A percentile compares a stretch with the other conserved stretches of the same genome.
Evolutionary conservation across 805 yeast genomes (phyloP).

Genomic region (Tetrapisispora nanseiensis): DNA sequence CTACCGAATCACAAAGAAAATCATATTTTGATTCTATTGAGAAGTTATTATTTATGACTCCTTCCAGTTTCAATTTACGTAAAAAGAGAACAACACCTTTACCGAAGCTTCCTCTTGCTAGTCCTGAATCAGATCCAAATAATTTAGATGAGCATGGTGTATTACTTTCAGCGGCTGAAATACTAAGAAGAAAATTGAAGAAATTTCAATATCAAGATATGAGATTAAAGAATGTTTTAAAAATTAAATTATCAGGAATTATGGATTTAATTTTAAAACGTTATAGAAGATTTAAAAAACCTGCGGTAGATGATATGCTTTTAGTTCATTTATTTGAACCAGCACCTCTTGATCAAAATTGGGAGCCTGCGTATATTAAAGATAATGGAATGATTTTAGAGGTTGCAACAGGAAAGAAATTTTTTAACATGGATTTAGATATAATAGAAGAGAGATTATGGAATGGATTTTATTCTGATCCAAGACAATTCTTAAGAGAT

Average conservation of each 20-base stretch:
- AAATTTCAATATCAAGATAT: slow-evolving; percentile 53
- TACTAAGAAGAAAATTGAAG: slow-evolving; percentile 36
- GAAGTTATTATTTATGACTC: slow-evolving; percentile 52
- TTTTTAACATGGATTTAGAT: slow-evolving; percentile 84
- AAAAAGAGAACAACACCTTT: slow-evolving; percentile 37
- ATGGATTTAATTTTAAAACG: slow-evolving; percentile 85
- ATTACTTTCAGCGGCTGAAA: slow-evolving; percentile 27
- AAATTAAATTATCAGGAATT: slow-evolving; percentile 73
- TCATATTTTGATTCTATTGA: slow-evolving; percentile 49
- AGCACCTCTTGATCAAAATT: slow-evolving; percentile 27
- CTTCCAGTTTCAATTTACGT: slow-evolving; percentile 59
- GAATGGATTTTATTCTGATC: slow-evolving; percentile 94
- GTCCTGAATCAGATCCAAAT: slow-evolving; percentile 14
- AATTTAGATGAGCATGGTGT: slow-evolving; percentile 22
- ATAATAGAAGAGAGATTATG: slow-evolving; percentile 89
- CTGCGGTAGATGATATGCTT: slow-evolving; percentile 69
- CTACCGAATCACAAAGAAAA: slow-evolving; percentile 39
- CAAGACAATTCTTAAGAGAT: slow-evolving; percentile 79
- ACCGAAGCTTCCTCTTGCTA: slow-evolving; percentile 31
- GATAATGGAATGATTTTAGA: slow-evolving; percentile 76
- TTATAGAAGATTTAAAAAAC: slow-evolving; percentile 84
- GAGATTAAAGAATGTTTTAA: slow-evolving; percentile 72
- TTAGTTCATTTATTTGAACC: slow-evolving; percentile 74
- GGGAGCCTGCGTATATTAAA: slow-evolving; percentile 38
- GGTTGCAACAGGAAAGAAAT: slow-evolving; percentile 58